phyloP scores from a whole-genome alignment of 768 basidiomycete species.

The Pulveroboletus sp. region DNA sequence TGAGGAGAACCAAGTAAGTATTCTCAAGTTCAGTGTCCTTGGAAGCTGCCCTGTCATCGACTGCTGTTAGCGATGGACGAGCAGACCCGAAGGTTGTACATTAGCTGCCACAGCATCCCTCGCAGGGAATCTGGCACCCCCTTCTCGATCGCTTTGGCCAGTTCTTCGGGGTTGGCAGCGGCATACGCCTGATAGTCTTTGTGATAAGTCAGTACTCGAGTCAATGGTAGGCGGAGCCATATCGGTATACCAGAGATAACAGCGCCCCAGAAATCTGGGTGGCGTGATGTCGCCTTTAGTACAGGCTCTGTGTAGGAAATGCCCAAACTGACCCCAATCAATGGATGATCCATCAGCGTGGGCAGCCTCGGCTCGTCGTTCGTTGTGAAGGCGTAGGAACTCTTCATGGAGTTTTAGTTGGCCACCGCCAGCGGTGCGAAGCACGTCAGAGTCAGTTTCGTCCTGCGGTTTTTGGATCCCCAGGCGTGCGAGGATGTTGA shows the following conservation, averaged over 20 bases:
- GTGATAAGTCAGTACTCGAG: slow-evolving; percentile 4
- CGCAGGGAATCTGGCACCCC: slow-evolving; percentile 87
- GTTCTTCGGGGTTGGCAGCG: slow-evolving; percentile 64
- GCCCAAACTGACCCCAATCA: slow-evolving; percentile 65
- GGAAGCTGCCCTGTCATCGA: slow-evolving; percentile 72
- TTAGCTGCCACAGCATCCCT: slow-evolving; percentile 97
- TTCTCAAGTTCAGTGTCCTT: slow-evolving; percentile 86
- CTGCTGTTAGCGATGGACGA: slow-evolving; percentile 11
- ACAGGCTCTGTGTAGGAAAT: neutral
- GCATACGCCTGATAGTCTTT: slow-evolving; percentile 89
- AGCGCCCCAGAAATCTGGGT: slow-evolving; percentile 87
- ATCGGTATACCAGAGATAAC: slow-evolving; percentile 73
- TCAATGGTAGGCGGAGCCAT: neutral
- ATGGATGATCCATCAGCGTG: slow-evolving; percentile 44
- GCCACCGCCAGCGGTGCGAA: slow-evolving; percentile 55
- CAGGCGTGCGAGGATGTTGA: slow-evolving; percentile 50
- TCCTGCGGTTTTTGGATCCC: slow-evolving; percentile 46
- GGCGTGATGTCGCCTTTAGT: slow-evolving; percentile 6
- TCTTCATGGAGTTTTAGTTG: slow-evolving; percentile 73
- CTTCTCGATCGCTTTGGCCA: slow-evolving; percentile 86
- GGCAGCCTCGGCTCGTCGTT: slow-evolving; percentile 42
- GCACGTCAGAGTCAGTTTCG: slow-evolving; percentile 34
- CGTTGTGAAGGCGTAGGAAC: slow-evolving; percentile 62
- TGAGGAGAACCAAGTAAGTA: slow-evolving; percentile 76
- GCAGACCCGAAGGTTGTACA: slow-evolving; percentile 44